Evolutionary conservation across 306 rosid species (phyloP).

Genomic region (Trichosanthes truncata): DNA sequence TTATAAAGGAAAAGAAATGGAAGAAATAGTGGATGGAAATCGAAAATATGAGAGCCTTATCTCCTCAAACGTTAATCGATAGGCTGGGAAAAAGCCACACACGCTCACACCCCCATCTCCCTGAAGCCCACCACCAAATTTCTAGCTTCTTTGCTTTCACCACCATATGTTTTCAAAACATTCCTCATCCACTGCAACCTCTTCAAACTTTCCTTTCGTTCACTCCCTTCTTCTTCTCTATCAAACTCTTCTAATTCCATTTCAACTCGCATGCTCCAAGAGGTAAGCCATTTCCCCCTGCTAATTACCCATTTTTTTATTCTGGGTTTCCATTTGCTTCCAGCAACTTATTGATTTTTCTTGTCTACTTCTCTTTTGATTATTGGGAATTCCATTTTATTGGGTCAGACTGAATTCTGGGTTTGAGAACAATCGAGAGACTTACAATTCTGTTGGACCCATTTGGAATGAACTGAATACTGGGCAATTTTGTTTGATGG

Average conservation of each 20-base stretch:
- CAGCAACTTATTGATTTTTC: not conserved
- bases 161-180: constrained; percentile 31
- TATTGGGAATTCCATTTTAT: not conserved
- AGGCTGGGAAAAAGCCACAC: constrained; percentile 68
- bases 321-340: not conserved
- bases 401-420: constrained; percentile 8
- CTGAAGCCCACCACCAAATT: not conserved
- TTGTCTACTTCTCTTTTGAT: not conserved
- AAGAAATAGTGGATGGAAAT: not conserved
- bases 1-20: not conserved
- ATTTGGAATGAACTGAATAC: not conserved
- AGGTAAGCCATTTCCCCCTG: not conserved
- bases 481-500: constrained; percentile 18
- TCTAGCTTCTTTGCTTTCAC: constrained; percentile 11
- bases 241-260: not conserved
- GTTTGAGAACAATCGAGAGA: not conserved
- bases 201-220: not conserved
- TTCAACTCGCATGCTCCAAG: not conserved
- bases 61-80: constrained; percentile 25
- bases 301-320: not conserved
- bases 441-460: not conserved
- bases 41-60: constrained; percentile 19
- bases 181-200: constrained; percentile 1
- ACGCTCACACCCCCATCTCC: constrained; percentile 3
- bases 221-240: not conserved